Evolutionary conservation across 202 grass and related monocot genomes (phyloP).

Genomic region (Eragrostis tef): DNA sequence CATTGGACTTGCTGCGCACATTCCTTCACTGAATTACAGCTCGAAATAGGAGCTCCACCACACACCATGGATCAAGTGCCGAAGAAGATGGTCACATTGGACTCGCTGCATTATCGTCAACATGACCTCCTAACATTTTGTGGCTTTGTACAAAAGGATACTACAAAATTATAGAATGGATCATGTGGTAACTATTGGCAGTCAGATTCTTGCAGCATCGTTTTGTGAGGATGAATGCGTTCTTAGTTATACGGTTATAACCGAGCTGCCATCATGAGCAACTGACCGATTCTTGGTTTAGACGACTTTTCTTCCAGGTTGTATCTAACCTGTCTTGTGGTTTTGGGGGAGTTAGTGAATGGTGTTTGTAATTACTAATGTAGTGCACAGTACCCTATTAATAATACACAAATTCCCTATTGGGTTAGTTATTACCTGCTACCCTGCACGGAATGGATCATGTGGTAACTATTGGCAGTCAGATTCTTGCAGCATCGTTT

Average conservation of each 20-base stretch:
- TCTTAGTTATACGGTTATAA: slow-evolving; percentile 1
- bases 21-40: slow-evolving; percentile 48
- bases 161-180: not conserved
- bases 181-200: not conserved
- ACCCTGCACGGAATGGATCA: not conserved
- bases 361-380: slow-evolving; percentile 37
- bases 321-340: not conserved
- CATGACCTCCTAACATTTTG: slow-evolving; percentile 31
- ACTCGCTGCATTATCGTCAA: slow-evolving; percentile 73
- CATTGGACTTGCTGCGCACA: slow-evolving; percentile 73
- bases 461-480: not conserved
- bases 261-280: not conserved
- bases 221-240: not conserved
- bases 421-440: no score
- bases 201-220: slow-evolving; percentile 1
- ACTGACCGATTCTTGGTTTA: not conserved
- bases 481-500: not conserved
- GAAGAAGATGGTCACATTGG: slow-evolving; percentile 84
- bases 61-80: slow-evolving; percentile 54
- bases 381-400: slow-evolving; percentile 2
- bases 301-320: not conserved
- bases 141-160: slow-evolving; percentile 48
- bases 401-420: not conserved
- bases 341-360: not conserved
- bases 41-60: slow-evolving; percentile 56